phyloP scores from a whole-genome alignment of 1,284 basidiomycete species.

The Athelia psychrophila region DNA sequence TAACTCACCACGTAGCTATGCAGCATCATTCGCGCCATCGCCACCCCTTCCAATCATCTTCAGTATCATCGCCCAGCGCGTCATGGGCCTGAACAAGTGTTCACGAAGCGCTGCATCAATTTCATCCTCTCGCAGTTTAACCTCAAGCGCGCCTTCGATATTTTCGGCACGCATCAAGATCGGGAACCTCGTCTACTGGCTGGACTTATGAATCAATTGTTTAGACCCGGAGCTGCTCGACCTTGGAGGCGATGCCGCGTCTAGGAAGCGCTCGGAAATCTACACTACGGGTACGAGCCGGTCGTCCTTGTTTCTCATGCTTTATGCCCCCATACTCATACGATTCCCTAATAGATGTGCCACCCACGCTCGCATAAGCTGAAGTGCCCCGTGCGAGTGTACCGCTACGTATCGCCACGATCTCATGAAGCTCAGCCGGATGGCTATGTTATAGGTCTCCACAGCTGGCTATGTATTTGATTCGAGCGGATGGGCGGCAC shows the following conservation, averaged over 20 bases:
- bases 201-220: slow-evolving; percentile 41
- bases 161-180: slow-evolving; percentile 37
- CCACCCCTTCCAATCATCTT: no score
- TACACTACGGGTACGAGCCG: slow-evolving; percentile 36
- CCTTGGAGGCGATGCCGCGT: slow-evolving; percentile 45
- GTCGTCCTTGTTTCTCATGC: slow-evolving; percentile 9
- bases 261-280: slow-evolving; percentile 42
- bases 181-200: slow-evolving; percentile 46
- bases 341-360: slow-evolving; percentile 10
- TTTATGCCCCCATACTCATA: neutral
- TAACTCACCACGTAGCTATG: no score
- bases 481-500: no score
- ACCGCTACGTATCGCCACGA: slow-evolving; percentile 5
- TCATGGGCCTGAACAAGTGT: no score
- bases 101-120: no score
- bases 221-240: slow-evolving; percentile 28
- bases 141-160: no score
- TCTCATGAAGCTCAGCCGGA: slow-evolving; percentile 14
- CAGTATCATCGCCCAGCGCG: no score
- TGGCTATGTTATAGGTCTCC: no score
- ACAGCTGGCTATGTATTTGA: no score
- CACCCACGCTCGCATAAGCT: slow-evolving; percentile 1
- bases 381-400: slow-evolving; percentile 16
- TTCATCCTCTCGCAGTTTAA: no score
- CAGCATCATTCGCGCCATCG: no score